Percentiles rank a stretch among this genome's conserved stretches.
Evolutionary conservation across 1,139 yeast genomes (phyloP).

Genomic region (Candida sp.): DNA sequence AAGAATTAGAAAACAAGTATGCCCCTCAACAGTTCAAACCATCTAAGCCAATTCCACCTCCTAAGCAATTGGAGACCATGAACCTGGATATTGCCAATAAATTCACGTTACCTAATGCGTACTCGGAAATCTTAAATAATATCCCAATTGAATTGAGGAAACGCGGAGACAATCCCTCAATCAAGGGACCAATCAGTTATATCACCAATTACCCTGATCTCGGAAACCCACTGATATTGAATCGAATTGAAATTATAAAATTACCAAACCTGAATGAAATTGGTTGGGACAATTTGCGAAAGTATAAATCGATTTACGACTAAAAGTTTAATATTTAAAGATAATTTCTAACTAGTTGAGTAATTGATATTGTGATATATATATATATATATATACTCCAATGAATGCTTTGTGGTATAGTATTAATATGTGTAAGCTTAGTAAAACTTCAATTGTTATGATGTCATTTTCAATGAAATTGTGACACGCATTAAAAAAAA

Average conservation of each 20-base stretch:
- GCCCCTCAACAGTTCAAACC: slow-evolving; percentile 7
- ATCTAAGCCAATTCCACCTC: slow-evolving; percentile 16
- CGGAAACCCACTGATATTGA: slow-evolving; percentile 31
- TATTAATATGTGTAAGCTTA: too few relatives aligned
- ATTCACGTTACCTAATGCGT: slow-evolving; percentile 32
- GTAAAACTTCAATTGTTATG: too few relatives aligned
- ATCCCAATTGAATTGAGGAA: slow-evolving; percentile 34
- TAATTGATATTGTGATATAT: too few relatives aligned
- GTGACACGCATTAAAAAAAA: not conserved
- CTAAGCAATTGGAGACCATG: slow-evolving; percentile 16
- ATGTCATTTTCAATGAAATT: not conserved
- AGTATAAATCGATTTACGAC: slow-evolving; percentile 17
- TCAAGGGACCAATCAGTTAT: slow-evolving; percentile 36
- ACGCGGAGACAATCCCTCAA: slow-evolving; percentile 18
- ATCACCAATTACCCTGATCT: slow-evolving; percentile 29
- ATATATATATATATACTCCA: too few relatives aligned
- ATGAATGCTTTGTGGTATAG: too few relatives aligned
- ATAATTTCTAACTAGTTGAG: too few relatives aligned
- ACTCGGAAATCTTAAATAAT: slow-evolving; percentile 28
- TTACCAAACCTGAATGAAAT: slow-evolving; percentile 44
- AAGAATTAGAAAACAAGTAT: slow-evolving; percentile 7
- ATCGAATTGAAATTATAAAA: slow-evolving; percentile 38
- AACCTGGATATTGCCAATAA: slow-evolving; percentile 13
- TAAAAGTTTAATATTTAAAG: not conserved
- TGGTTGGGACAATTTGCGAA: slow-evolving; percentile 46